A percentile compares a stretch with the other conserved stretches of the same genome.
Evolutionary conservation across 768 basidiomycete genomes (phyloP).

Genomic region (Fomitopsis pulvina): DNA sequence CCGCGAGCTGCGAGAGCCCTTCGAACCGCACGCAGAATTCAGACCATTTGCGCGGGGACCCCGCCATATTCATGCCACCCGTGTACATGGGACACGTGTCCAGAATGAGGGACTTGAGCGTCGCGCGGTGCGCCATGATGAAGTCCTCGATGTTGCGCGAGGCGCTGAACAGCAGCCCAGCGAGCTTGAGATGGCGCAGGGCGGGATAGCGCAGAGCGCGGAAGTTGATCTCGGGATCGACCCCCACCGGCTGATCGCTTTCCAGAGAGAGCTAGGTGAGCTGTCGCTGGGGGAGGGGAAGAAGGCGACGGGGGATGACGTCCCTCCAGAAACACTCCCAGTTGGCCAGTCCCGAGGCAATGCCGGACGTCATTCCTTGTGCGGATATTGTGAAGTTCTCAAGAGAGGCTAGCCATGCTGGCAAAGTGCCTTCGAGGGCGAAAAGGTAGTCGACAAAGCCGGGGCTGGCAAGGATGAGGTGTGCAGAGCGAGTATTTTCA

Average conservation of each 20-base stretch:
- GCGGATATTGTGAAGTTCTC: too few species aligned
- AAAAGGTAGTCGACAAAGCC: too few species aligned
- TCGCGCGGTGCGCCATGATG: constrained; percentile 11
- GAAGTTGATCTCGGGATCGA: constrained; percentile 9
- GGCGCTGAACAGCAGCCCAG: constrained; percentile 9
- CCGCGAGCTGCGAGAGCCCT: constrained; percentile 10
- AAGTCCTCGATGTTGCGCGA: constrained; percentile 9
- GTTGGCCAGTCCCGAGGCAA: too few species aligned
- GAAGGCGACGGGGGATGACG: constrained; percentile 12
- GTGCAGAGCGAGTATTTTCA: too few species aligned
- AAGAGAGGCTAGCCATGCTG: too few species aligned
- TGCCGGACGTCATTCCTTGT: too few species aligned
- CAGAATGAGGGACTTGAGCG: constrained; percentile 8
- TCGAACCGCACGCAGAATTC: constrained; percentile 10
- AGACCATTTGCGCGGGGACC: constrained; percentile 7
- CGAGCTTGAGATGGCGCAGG: constrained; percentile 8
- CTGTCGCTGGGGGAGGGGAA: constrained; percentile 9
- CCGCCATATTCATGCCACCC: not conserved
- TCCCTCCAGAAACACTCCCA: constrained; percentile 12
- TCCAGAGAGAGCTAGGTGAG: constrained; percentile 13
- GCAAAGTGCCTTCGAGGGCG: too few species aligned
- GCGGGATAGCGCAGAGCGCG: constrained; percentile 12
- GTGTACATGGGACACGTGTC: constrained; percentile 16
- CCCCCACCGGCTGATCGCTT: constrained; percentile 15
- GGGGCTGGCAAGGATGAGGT: too few species aligned